Evolutionary conservation across 2,329 filamentous ascomycete species (phyloP), one percentile per base, ranked within the genome.

Genomic region (Ophiostoma ips): DNA sequence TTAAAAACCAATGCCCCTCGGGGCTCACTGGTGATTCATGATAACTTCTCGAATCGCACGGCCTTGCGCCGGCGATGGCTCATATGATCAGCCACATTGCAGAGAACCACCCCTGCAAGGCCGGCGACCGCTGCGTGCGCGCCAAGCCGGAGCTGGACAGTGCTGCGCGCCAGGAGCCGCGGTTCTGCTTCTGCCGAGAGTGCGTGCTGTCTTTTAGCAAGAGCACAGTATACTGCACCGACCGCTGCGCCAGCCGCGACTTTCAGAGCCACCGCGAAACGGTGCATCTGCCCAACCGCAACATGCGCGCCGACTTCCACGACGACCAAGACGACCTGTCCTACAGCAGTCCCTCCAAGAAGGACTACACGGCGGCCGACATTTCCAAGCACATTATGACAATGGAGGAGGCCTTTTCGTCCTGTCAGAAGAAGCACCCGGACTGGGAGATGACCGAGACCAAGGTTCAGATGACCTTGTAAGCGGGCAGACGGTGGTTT

Each of bases 251-350:
- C 15, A 56, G 53, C 33, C 51, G 55, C 19, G 59, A 65, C 41
- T 64, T 64, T 46, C 57, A 60, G 46, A 52, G 53, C 1, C 64
- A 66, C 50, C 61, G 62, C 48, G 61, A 65, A 48, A 53, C 51
- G 1, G 57, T 62, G 5, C 63, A 65, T 50, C 53, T 64, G 31
- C 59, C 57, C 1, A 54, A 55, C 44, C 59, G 63, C 12, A 34
- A 28, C 19, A 36, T 54, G 49, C 54, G 52, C 9, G 50, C 35
- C 33, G 52, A 57, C 48, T 11, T 34, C 16, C 53, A 46, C 50
- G 51, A 56, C 50, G 56, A 58, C 50, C 46, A 24, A 12, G 38
- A 40, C 49, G 52, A 56, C 7, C 38, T 58, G 24, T 36, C 36
- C 2, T 58, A 49, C 51, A 50, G 46, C 41, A 44, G 43, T 28